Evolutionary conservation across 225 moss, liverwort and hornwort genomes (phyloP).

Genomic region (Anthoceros angustus): DNA sequence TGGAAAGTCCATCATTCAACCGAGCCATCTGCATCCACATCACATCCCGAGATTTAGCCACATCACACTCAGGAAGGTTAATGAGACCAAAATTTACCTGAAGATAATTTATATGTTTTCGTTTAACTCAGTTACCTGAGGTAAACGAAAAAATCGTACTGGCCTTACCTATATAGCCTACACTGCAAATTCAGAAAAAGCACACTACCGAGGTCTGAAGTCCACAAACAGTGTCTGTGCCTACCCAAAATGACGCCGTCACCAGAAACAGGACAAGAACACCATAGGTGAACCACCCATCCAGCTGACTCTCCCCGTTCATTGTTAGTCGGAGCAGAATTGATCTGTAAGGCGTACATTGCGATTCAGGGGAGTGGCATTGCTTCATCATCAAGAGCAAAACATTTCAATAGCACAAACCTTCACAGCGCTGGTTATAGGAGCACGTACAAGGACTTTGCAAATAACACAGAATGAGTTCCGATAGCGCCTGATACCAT

Average conservation of each 20-base stretch:
- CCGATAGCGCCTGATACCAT: conserved; percentile 96
- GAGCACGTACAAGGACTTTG: conserved; percentile 82
- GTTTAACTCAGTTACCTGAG: too few species aligned
- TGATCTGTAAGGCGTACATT: conserved; percentile 30
- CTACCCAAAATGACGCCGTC: conserved; percentile 98
- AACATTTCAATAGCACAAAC: too few species aligned
- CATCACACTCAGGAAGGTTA: too few species aligned
- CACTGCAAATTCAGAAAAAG: not conserved
- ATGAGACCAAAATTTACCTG: too few species aligned
- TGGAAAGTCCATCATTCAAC: conserved; percentile 89
- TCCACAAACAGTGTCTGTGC: not conserved
- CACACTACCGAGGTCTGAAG: not conserved
- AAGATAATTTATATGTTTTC: too few species aligned
- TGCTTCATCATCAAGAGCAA: too few species aligned
- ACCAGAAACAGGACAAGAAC: conserved; percentile 83
- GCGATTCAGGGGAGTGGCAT: too few species aligned
- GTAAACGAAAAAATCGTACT: too few species aligned
- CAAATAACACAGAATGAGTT: conserved; percentile 95
- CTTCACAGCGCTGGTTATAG: not conserved
- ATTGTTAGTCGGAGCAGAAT: conserved; percentile 81
- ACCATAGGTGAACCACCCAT: conserved; percentile 84
- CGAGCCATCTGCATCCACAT: conserved; percentile 65
- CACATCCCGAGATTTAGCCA: too few species aligned
- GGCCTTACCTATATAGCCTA: too few species aligned
- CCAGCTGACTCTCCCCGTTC: conserved; percentile 85